Percentiles rank a stretch among this genome's conserved stretches.
Conservation (phyloP, 228 moss, liverwort and hornwort species). For the Sphagnum fallax region DNA sequence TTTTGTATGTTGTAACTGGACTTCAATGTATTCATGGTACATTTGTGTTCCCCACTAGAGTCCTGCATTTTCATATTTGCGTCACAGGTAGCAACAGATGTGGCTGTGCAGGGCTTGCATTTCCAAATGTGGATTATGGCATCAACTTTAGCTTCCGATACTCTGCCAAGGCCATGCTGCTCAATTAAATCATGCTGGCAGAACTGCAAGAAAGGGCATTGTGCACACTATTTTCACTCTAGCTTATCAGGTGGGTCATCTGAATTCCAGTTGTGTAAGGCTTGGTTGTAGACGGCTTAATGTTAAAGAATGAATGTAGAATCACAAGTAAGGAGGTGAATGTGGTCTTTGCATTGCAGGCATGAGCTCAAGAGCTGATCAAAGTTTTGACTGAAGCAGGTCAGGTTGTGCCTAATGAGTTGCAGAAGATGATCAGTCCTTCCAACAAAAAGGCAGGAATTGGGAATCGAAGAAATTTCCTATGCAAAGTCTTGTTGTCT, state of each 20-base stretch:
- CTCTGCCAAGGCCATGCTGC: constrained; percentile 53
- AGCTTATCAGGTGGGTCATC: constrained; percentile 36
- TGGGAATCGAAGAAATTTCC: constrained; percentile 8
- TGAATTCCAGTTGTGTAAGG: background rate
- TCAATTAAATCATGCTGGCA: constrained; percentile 53
- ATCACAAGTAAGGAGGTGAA: background rate
- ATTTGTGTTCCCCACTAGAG: too few species aligned
- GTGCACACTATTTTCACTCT: constrained; percentile 63
- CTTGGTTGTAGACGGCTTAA: background rate
- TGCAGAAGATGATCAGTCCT: constrained; percentile 49
- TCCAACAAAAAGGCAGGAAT: constrained; percentile 37
- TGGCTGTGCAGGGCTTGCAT: constrained; percentile 66
- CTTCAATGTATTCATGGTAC: too few species aligned
- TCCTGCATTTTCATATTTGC: too few species aligned
- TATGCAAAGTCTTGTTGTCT: constrained; percentile 2
- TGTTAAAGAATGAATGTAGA: background rate
- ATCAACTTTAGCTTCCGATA: constrained; percentile 73
- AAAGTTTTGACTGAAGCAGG: constrained; percentile 55
- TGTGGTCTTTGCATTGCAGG: constrained; percentile 13
- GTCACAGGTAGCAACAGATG: constrained; percentile 66
- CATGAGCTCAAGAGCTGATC: constrained; percentile 55
- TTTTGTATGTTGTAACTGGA: too few species aligned
- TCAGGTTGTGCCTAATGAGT: constrained; percentile 41
- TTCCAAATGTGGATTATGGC: constrained; percentile 71
- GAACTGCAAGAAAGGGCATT: constrained; percentile 54